Conservation (phyloP, 495 filamentous ascomycete genomes). For the Thozetella sp. region DNA sequence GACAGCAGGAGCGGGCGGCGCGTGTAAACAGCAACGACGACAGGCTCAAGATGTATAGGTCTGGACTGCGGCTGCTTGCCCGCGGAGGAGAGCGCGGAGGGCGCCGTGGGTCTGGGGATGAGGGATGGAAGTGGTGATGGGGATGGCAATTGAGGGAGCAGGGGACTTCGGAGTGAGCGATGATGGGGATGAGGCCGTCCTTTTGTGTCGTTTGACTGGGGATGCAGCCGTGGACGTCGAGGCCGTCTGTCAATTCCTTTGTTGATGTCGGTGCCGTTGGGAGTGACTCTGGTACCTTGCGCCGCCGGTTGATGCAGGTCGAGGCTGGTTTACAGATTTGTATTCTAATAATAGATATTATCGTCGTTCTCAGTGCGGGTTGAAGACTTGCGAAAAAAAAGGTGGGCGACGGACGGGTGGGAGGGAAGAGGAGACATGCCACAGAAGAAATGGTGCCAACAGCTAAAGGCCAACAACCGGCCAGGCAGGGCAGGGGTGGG, state of each 20-base stretch:
- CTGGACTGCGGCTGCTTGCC: no score
- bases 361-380: conserved; percentile 13
- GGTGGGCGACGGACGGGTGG: conserved; percentile 9
- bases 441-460: conserved; percentile 18
- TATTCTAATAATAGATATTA: conserved; percentile 30
- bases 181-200: conserved; percentile 21
- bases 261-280: conserved; percentile 8
- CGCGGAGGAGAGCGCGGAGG: neutral
- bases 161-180: conserved; percentile 17
- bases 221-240: conserved; percentile 19
- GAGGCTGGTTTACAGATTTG: conserved; percentile 30
- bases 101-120: conserved; percentile 9
- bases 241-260: conserved; percentile 24
- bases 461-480: conserved; percentile 7
- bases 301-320: conserved; percentile 32
- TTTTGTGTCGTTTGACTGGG: conserved; percentile 26
- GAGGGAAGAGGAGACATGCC: conserved; percentile 6
- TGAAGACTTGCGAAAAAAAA: conserved; percentile 23
- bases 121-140: conserved; percentile 11
- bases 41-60: neutral
- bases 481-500: no score
- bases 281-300: conserved; percentile 29
- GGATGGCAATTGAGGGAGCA: conserved; percentile 13
- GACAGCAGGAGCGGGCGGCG: neutral
- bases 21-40: neutral